These are phyloP conservation scores for Solanum habrochaites DNA, from an alignment of 257 asterid genomes.

Conservation along the genomic window DNA sequence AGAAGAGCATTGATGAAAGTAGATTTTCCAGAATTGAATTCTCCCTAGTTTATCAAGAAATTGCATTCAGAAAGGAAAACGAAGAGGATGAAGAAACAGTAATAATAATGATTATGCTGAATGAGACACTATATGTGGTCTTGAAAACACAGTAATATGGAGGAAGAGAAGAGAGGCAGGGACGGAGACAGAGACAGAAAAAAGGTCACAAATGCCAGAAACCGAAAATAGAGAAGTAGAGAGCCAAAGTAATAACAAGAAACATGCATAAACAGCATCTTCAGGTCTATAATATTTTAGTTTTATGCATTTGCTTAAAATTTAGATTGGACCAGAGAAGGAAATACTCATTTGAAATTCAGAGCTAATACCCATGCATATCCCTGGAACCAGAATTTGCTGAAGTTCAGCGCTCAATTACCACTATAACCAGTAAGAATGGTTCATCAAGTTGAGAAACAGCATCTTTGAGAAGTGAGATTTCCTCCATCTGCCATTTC, in stretches of 20 bases:
- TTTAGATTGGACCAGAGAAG: slow-evolving; percentile 29
- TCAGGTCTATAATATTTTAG: neutral
- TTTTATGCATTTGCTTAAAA: neutral
- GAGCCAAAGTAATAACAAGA: neutral
- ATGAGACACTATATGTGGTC: neutral
- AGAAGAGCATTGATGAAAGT: slow-evolving; percentile 95
- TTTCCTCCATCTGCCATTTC: slow-evolving; percentile 89
- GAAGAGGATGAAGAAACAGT: neutral
- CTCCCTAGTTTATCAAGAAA: slow-evolving; percentile 57
- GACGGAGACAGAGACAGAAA: neutral
- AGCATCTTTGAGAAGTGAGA: slow-evolving; percentile 96
- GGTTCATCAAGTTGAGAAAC: slow-evolving; percentile 96
- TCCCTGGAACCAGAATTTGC: slow-evolving; percentile 96
- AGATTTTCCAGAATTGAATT: slow-evolving; percentile 97
- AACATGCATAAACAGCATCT: neutral
- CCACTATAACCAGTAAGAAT: slow-evolving; percentile 99
- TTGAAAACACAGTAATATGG: neutral
- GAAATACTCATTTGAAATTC: slow-evolving; percentile 49
- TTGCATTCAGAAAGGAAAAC: neutral
- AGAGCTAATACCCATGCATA: slow-evolving; percentile 97
- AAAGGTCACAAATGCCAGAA: neutral
- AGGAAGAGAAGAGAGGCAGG: neutral
- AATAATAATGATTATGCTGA: neutral
- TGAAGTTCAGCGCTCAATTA: slow-evolving; percentile 99
- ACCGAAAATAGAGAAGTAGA: neutral